These are phyloP conservation scores for Alternaria longipes DNA, from an alignment of 2,329 filamentous ascomycete genomes.

Conservation along the genomic window DNA sequence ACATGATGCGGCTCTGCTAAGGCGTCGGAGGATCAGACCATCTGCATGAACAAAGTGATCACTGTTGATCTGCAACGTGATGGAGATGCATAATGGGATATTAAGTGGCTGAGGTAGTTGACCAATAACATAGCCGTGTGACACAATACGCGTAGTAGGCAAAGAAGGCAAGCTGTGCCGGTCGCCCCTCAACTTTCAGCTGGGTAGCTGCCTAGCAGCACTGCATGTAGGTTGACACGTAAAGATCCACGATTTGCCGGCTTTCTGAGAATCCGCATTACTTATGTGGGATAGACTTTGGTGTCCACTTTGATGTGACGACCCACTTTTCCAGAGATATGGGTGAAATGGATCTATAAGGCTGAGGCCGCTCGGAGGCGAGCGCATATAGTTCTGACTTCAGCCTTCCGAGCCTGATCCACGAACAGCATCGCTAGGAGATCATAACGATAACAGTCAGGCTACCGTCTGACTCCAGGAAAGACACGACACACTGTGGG, in stretches of 20 bases:
- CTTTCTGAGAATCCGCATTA: not conserved
- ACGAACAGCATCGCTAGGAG: not conserved
- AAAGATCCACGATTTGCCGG: slow-evolving; percentile 8
- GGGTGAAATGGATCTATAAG: slow-evolving; percentile 3
- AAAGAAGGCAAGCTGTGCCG: slow-evolving; percentile 5
- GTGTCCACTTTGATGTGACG: not conserved
- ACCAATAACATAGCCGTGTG: not conserved
- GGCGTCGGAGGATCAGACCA: not conserved
- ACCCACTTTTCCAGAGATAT: not conserved
- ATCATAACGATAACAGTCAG: not conserved
- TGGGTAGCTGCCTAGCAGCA: slow-evolving; percentile 9
- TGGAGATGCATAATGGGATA: not conserved
- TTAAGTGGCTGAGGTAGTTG: not conserved
- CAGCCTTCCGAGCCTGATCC: slow-evolving; percentile 9
- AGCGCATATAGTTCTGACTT: not conserved
- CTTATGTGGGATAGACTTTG: not conserved
- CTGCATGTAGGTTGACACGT: slow-evolving; percentile 5
- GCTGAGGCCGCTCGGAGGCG: slow-evolving; percentile 12
- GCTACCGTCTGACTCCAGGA: not conserved
- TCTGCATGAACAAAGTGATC: not conserved
- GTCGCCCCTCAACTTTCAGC: slow-evolving; percentile 2
- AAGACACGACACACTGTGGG: not conserved
- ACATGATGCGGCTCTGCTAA: not conserved
- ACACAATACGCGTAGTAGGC: slow-evolving; percentile 6
- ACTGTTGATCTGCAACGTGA: not conserved